These are phyloP conservation scores for Volvox africanus DNA, from an alignment of 139 green algal genomes.

Conservation along the genomic window DNA sequence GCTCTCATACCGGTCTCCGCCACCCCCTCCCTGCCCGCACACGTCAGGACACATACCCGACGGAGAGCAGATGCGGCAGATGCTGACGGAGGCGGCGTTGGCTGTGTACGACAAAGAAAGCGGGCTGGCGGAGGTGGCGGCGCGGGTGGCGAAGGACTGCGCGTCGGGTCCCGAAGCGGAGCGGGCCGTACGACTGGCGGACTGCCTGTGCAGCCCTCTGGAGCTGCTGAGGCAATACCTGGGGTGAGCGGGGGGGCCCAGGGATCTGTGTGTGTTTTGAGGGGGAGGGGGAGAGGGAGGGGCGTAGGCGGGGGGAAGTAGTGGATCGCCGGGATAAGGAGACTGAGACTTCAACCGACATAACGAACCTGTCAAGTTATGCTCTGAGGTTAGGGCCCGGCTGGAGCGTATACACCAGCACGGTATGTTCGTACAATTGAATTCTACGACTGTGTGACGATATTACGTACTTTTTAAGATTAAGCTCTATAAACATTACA, in stretches of 20 bases:
- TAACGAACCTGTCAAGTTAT: no score
- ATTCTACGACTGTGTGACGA: no score
- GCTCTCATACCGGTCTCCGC: not conserved
- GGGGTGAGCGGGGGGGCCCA: not conserved
- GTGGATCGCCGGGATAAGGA: not conserved
- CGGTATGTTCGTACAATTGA: no score
- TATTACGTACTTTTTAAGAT: no score
- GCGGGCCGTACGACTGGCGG: not conserved
- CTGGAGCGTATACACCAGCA: no score
- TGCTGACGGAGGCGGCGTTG: constrained; percentile 44
- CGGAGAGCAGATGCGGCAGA: constrained; percentile 7
- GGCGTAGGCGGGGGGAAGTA: not conserved
- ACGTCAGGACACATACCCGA: constrained; percentile 22
- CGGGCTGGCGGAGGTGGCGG: not conserved
- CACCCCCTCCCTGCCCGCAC: not conserved
- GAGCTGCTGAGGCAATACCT: constrained; percentile 39
- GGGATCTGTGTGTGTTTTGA: not conserved
- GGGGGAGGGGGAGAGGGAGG: not conserved
- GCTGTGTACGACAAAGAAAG: not conserved
- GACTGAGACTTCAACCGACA: no score
- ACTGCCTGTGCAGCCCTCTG: not conserved
- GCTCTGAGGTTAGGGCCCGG: no score
- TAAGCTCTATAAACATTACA: no score
- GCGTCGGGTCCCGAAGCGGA: not conserved
- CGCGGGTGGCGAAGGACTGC: not conserved